phyloP scores from a whole-genome alignment of 176 grass and related monocot species.

The Eragrostis curvula region DNA sequence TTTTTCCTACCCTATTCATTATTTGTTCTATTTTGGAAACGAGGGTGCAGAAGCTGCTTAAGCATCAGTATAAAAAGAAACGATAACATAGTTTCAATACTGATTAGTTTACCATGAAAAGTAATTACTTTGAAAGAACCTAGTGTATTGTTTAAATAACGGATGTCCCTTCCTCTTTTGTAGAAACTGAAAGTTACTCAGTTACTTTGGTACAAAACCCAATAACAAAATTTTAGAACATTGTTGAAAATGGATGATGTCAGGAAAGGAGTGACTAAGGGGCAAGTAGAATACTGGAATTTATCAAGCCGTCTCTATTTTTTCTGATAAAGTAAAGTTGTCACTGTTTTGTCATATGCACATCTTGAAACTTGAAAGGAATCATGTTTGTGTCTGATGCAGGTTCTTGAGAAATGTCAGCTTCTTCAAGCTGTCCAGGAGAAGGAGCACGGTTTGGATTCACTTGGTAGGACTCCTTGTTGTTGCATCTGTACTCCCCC shows the following conservation, averaged over 20 bases:
- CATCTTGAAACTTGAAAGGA: not conserved
- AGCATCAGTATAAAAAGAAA: not conserved
- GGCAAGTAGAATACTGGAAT: not conserved
- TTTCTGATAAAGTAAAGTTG: not conserved
- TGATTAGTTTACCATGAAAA: not conserved
- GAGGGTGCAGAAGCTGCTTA: not conserved
- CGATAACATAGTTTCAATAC: not conserved
- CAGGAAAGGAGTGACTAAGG: not conserved
- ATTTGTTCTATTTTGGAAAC: not conserved
- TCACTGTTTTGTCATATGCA: too few species aligned
- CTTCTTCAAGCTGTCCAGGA: slow-evolving; percentile 82
- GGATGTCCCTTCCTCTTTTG: not conserved
- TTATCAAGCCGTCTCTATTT: not conserved
- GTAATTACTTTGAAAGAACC: not conserved
- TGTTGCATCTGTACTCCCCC: not conserved
- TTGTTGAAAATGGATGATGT: not conserved
- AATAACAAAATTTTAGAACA: not conserved
- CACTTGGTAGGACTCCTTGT: slow-evolving; percentile 59
- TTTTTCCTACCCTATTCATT: not conserved
- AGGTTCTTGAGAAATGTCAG: slow-evolving; percentile 98
- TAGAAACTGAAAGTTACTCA: not conserved
- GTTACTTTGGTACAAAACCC: not conserved
- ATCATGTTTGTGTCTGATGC: slow-evolving; percentile 15
- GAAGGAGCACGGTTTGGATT: slow-evolving; percentile 81
- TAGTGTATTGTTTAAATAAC: not conserved